Conservation (phyloP, 1,139 yeast genomes). For the Protomyces pachydermus region DNA sequence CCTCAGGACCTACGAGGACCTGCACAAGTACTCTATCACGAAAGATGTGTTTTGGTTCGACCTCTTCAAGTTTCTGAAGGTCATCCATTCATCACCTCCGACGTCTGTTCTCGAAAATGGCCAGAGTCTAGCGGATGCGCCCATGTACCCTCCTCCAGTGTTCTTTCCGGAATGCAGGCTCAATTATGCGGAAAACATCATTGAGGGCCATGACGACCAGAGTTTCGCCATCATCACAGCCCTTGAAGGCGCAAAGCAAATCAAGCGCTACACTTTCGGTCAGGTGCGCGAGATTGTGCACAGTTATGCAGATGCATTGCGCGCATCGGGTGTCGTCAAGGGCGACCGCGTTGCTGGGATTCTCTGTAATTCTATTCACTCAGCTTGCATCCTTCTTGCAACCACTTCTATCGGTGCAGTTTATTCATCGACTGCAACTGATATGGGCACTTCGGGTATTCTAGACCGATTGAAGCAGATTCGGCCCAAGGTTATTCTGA, state of each 20-base stretch:
- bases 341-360: slow-evolving; percentile 34
- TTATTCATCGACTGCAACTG: slow-evolving; percentile 34
- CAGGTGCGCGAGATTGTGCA: slow-evolving; percentile 33
- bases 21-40: slow-evolving; percentile 32
- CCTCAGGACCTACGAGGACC: slow-evolving; percentile 29
- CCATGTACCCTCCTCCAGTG: slow-evolving; percentile 33
- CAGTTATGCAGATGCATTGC: slow-evolving; percentile 29
- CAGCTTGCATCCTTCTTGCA: slow-evolving; percentile 32
- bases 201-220: slow-evolving; percentile 29
- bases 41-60: slow-evolving; percentile 31
- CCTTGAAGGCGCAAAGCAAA: slow-evolving; percentile 28
- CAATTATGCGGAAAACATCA: slow-evolving; percentile 33
- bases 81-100: slow-evolving; percentile 27
- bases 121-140: slow-evolving; percentile 28
- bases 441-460: slow-evolving; percentile 33
- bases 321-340: slow-evolving; percentile 29
- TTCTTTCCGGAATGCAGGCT: slow-evolving; percentile 33
- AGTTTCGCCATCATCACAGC: slow-evolving; percentile 33
- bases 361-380: slow-evolving; percentile 32
- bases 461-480: slow-evolving; percentile 33
- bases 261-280: slow-evolving; percentile 28
- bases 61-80: slow-evolving; percentile 31
- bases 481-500: slow-evolving; percentile 32
- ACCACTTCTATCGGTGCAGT: slow-evolving; percentile 33
- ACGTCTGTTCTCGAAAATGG: not conserved